These are phyloP conservation scores for Tillandsia fasciculata DNA, from an alignment of 176 grass and related monocot genomes.

Conservation along the genomic window DNA sequence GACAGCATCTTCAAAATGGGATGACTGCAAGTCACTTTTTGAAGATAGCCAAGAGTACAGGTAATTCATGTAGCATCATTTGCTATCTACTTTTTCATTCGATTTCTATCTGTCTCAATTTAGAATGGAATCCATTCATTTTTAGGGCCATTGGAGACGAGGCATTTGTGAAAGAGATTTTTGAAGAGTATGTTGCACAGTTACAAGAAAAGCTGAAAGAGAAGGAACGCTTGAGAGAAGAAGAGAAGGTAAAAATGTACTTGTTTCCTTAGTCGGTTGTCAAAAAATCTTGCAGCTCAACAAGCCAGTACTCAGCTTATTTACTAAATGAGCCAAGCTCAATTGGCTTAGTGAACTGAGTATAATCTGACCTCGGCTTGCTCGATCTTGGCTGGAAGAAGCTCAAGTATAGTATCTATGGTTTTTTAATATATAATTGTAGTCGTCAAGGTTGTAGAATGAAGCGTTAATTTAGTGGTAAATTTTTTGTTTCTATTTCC, in stretches of 20 bases:
- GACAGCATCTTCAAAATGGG: conserved; percentile 69
- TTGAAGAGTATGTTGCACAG: conserved; percentile 66
- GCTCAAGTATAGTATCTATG: too few relatives aligned
- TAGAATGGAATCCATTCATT: conserved; percentile 2
- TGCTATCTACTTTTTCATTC: conserved; percentile 4
- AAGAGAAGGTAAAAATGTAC: conserved; percentile 66
- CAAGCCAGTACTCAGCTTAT: too few relatives aligned
- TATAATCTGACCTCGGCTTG: too few relatives aligned
- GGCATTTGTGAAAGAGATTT: conserved; percentile 57
- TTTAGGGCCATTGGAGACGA: conserved; percentile 61
- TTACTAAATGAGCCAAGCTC: too few relatives aligned
- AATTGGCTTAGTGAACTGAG: too few relatives aligned
- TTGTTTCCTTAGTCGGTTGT: too few relatives aligned
- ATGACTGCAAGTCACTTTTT: conserved; percentile 63
- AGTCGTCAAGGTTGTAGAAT: too few relatives aligned
- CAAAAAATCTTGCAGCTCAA: too few relatives aligned
- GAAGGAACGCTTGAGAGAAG: conserved; percentile 84
- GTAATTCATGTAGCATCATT: conserved; percentile 21
- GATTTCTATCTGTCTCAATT: not conserved
- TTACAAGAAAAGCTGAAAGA: conserved; percentile 89
- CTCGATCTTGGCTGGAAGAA: too few relatives aligned
- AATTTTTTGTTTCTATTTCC: too few relatives aligned
- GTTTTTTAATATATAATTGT: too few relatives aligned
- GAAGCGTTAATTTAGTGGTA: too few relatives aligned
- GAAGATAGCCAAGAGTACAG: conserved; percentile 71